phyloP scores from a whole-genome alignment of 345 rosid species.

The Schrenkiella parvula region DNA sequence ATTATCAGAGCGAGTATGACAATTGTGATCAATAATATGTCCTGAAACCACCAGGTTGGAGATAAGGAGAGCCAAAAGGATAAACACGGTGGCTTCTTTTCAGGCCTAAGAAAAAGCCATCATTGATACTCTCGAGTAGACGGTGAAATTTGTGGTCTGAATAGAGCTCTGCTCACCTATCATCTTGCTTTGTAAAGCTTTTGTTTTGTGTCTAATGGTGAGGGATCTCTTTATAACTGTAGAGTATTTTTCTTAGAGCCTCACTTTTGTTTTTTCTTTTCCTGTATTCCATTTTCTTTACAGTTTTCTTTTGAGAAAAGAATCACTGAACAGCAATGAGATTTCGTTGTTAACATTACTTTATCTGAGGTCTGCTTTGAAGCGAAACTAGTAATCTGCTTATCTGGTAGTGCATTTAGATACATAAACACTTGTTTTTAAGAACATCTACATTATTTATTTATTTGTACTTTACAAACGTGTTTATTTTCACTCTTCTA shows the following conservation, averaged over 20 bases:
- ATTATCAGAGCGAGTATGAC: not conserved
- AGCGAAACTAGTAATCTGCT: not conserved
- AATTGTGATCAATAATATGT: not conserved
- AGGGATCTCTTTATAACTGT: constrained; percentile 10
- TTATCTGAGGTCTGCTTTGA: not conserved
- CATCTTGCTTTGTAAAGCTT: constrained; percentile 39
- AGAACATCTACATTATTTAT: constrained; percentile 6
- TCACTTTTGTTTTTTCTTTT: not conserved
- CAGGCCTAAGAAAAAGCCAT: constrained; percentile 49
- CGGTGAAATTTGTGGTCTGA: constrained; percentile 25
- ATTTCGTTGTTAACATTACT: not conserved
- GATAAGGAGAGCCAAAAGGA: constrained; percentile 46
- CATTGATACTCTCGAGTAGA: constrained; percentile 31
- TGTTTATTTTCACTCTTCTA: constrained; percentile 36
- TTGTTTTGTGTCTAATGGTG: not conserved
- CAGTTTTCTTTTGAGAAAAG: not conserved
- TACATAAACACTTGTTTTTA: not conserved
- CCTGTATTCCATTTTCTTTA: not conserved
- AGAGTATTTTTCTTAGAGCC: constrained; percentile 5
- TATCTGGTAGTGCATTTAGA: not conserved
- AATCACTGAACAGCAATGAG: not conserved
- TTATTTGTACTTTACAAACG: constrained; percentile 8
- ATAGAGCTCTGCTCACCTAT: constrained; percentile 3
- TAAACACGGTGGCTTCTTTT: constrained; percentile 45
- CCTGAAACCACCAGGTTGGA: constrained; percentile 53